Percentiles rank a stretch among this genome's conserved stretches.
These are phyloP conservation scores for Clarireedia homoeocarpa DNA, from an alignment of 2,329 filamentous ascomycete genomes.

Conservation along the genomic window DNA sequence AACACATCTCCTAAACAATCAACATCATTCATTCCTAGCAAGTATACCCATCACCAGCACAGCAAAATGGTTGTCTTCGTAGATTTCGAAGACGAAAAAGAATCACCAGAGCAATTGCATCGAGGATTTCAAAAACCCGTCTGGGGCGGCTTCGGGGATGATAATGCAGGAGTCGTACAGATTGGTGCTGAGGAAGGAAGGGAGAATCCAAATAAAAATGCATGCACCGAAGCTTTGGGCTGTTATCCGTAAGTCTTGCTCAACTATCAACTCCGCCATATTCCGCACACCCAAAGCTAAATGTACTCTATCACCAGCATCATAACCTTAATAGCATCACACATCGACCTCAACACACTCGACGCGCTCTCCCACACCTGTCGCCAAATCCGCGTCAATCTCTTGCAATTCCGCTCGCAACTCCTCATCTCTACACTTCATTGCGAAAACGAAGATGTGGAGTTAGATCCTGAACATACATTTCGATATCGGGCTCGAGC, in stretches of 20 bases:
- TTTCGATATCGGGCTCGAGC: conserved; percentile 51
- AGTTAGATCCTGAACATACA: conserved; percentile 46
- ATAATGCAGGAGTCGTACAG: neutral
- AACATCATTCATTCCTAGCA: neutral
- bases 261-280: conserved; percentile 24
- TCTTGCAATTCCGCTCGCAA: conserved; percentile 70
- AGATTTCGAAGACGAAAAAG: conserved; percentile 27
- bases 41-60: neutral
- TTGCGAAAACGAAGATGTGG: conserved; percentile 63
- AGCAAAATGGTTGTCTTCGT: conserved; percentile 28
- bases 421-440: conserved; percentile 69
- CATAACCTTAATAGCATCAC: conserved; percentile 63
- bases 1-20: too few relatives aligned
- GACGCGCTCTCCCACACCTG: conserved; percentile 78
- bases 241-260: conserved; percentile 57
- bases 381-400: conserved; percentile 66
- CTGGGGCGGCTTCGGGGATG: conserved; percentile 8
- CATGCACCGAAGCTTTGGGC: conserved; percentile 53
- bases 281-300: conserved; percentile 9
- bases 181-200: conserved; percentile 9
- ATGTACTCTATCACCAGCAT: conserved; percentile 47
- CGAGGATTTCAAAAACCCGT: conserved; percentile 11
- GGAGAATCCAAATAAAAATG: conserved; percentile 44
- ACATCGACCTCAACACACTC: conserved; percentile 80
- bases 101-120: conserved; percentile 21